Conservation (phyloP, 345 rosid genomes). For the Ricinus communis region DNA sequence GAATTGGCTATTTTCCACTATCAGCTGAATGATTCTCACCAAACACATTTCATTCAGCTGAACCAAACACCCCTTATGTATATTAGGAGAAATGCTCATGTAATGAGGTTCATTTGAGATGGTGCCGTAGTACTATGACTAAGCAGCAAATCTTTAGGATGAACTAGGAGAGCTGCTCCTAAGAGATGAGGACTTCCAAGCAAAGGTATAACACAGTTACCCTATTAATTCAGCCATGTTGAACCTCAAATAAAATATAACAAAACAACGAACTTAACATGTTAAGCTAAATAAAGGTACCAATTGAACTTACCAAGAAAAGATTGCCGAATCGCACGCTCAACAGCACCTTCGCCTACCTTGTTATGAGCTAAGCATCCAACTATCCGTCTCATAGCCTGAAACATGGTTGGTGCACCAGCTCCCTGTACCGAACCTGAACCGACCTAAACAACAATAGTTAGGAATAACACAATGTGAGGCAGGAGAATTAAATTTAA, state of each 20-base stretch:
- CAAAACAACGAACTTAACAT: neutral
- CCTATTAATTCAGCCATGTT: neutral
- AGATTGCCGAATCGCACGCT: slow-evolving; percentile 75
- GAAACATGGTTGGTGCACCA: slow-evolving; percentile 92
- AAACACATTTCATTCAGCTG: too few relatives aligned
- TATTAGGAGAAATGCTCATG: too few relatives aligned
- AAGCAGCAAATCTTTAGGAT: neutral
- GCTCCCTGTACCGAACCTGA: slow-evolving; percentile 92
- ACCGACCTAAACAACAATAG: slow-evolving; percentile 64
- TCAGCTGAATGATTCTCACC: too few relatives aligned
- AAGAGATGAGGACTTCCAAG: neutral
- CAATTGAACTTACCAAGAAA: slow-evolving; percentile 65
- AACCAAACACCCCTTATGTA: too few relatives aligned
- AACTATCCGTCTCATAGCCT: slow-evolving; percentile 84
- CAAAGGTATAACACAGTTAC: neutral
- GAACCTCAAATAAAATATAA: neutral
- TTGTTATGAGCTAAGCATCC: slow-evolving; percentile 58
- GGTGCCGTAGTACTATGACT: neutral
- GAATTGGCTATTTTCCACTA: too few relatives aligned
- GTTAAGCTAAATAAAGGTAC: slow-evolving; percentile 4
- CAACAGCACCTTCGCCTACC: slow-evolving; percentile 56
- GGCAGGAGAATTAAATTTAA: too few relatives aligned
- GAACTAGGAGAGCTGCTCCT: neutral
- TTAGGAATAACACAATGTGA: slow-evolving; percentile 5
- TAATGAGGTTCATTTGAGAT: too few relatives aligned